phyloP scores from a whole-genome alignment of 164 flowering plant species.

The grape (Vitis vinifera) region ASM3070453v1 NC_081817.1:8167501-8168000 shows the following conservation, averaged over 20 bases:
- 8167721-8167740: neutral
- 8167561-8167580: conserved; percentile 25
- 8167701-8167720: neutral
- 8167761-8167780: conserved; percentile 12
- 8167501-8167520: conserved; percentile 19
- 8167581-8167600: conserved; percentile 8
- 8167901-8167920: no score
- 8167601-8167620: conserved; percentile 12
- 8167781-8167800: neutral
- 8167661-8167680: conserved; percentile 1
- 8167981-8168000: no score
- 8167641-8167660: neutral
- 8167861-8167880: no score
- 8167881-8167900: no score
- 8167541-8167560: conserved; percentile 7
- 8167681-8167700: conserved; percentile 32
- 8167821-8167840: neutral
- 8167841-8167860: no score
- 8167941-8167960: no score
- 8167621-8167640: neutral
- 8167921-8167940: no score
- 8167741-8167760: conserved; percentile 24
- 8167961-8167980: no score
- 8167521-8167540: conserved; percentile 15
- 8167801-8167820: neutral